A percentile compares a stretch with the other conserved stretches of the same genome.
phyloP scores from a whole-genome alignment of 2,329 filamentous ascomycete genomes.

The Fusarium keratoplasticum region DNA sequence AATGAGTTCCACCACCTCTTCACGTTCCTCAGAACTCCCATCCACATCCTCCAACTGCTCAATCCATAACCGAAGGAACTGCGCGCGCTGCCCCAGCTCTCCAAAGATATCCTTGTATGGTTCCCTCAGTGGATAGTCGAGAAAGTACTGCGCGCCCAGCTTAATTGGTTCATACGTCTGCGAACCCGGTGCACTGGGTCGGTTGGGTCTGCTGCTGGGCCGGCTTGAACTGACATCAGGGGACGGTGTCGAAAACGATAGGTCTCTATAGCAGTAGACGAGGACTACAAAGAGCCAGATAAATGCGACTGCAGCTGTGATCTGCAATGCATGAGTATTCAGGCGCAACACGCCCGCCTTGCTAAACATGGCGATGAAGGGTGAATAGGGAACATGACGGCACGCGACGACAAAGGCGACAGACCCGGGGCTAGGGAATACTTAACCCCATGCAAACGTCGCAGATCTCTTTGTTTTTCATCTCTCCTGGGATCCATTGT shows the following conservation, averaged over 20 bases:
- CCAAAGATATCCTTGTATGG: constrained; percentile 49
- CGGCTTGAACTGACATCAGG: not conserved
- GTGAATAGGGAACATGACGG: not conserved
- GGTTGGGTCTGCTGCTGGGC: not conserved
- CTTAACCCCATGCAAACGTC: not conserved
- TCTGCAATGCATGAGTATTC: constrained; percentile 17
- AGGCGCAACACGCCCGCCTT: constrained; percentile 8
- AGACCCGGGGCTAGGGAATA: not conserved
- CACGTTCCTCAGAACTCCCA: not conserved
- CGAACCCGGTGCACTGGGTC: not conserved
- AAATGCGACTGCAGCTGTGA: constrained; percentile 12
- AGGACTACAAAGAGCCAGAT: constrained; percentile 25
- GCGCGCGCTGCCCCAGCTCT: constrained; percentile 47
- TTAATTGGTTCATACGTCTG: constrained; percentile 9
- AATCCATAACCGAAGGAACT: constrained; percentile 31
- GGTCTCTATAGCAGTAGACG: constrained; percentile 14
- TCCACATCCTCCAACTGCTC: constrained; percentile 17
- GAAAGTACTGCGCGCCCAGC: constrained; percentile 39
- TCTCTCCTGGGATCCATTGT: not conserved
- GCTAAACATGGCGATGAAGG: constrained; percentile 11
- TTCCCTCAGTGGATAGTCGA: constrained; percentile 44
- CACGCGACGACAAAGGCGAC: not conserved
- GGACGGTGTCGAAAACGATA: not conserved
- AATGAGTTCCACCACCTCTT: constrained; percentile 18
- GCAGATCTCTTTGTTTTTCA: not conserved